phyloP scores from a whole-genome alignment of 768 basidiomycete species.

The Boletus vermiculosoides region DNA sequence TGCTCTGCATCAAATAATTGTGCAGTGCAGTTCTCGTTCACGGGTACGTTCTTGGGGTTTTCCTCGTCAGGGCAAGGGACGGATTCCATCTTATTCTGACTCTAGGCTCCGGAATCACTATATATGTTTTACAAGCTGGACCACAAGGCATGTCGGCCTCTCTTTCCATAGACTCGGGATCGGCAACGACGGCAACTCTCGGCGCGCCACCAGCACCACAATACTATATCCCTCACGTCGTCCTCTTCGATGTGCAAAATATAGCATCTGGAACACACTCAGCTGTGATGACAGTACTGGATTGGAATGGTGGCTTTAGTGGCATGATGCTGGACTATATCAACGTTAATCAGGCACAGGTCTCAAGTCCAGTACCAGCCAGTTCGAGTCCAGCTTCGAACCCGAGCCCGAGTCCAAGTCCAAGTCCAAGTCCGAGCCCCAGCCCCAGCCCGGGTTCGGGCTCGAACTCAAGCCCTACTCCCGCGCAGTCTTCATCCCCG shows the following conservation, averaged over 20 bases:
- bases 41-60: conserved; percentile 8
- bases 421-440: neutral
- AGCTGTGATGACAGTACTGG: conserved; percentile 23
- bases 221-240: conserved; percentile 23
- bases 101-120: conserved; percentile 28
- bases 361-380: conserved; percentile 6
- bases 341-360: conserved; percentile 22
- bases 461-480: neutral
- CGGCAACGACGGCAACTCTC: conserved; percentile 23
- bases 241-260: conserved; percentile 22
- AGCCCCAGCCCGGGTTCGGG: too few relatives aligned
- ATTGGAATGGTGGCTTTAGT: conserved; percentile 27
- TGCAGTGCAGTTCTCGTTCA: conserved; percentile 26
- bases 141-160: conserved; percentile 28
- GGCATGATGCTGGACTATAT: conserved; percentile 33
- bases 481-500: conserved; percentile 3
- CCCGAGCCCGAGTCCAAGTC: neutral
- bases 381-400: neutral
- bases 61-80: neutral
- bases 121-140: conserved; percentile 31
- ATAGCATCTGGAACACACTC: conserved; percentile 24
- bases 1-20: conserved; percentile 25
- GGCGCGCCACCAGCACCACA: conserved; percentile 22
- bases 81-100: neutral
- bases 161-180: conserved; percentile 24